Conservation (phyloP, 345 rosid genomes). For the Zanthoxylum bungeanum region DNA sequence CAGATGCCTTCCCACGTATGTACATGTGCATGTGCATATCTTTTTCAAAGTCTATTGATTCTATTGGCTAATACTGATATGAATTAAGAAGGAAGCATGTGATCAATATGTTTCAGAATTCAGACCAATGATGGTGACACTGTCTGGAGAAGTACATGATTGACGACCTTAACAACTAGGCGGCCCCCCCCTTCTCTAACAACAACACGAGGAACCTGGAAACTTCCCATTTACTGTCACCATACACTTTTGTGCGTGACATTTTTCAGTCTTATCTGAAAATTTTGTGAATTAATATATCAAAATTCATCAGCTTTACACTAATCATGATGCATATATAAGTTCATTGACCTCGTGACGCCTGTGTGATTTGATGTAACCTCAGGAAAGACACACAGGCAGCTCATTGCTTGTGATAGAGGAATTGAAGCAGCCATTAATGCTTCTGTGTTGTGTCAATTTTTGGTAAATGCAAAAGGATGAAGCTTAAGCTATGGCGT, state of each 20-base stretch:
- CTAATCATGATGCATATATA: background rate
- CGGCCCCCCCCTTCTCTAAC: slow-evolving; percentile 62
- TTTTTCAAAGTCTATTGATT: background rate
- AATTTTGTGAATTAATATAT: too few relatives aligned
- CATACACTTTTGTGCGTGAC: slow-evolving; percentile 47
- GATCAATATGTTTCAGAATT: slow-evolving; percentile 16
- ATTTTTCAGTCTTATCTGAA: slow-evolving; percentile 39
- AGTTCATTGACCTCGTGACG: slow-evolving; percentile 44
- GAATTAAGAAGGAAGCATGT: background rate
- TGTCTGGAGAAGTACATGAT: slow-evolving; percentile 33
- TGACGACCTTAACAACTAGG: slow-evolving; percentile 41
- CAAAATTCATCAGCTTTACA: background rate
- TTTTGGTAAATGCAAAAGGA: background rate
- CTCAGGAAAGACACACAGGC: slow-evolving; percentile 26
- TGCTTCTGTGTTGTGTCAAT: background rate
- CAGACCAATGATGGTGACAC: slow-evolving; percentile 48
- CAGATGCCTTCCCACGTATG: too few relatives aligned
- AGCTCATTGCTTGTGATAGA: slow-evolving; percentile 7
- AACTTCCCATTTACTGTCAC: slow-evolving; percentile 52
- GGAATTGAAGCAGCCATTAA: slow-evolving; percentile 19
- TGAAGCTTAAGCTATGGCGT: background rate
- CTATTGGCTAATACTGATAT: too few relatives aligned
- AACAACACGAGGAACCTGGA: slow-evolving; percentile 49
- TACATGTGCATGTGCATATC: too few relatives aligned
- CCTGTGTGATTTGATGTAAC: slow-evolving; percentile 23